phyloP scores from a whole-genome alignment of 495 filamentous ascomycete species.

The Tuber umbilicatum region DNA sequence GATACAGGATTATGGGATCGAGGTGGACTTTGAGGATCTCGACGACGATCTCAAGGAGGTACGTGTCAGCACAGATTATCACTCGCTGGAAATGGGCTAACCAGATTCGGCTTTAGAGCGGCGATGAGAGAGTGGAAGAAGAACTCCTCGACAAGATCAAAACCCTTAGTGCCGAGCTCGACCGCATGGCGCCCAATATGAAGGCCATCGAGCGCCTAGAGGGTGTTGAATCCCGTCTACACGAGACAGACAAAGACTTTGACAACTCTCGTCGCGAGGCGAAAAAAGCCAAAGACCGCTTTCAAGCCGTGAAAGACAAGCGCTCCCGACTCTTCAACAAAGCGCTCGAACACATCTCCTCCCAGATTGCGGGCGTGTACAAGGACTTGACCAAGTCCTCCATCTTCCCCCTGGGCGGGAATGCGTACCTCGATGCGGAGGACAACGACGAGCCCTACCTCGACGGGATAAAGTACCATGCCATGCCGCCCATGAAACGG shows the following conservation, averaged over 20 bases:
- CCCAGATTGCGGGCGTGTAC: conserved; percentile 89
- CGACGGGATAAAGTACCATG: conserved; percentile 92
- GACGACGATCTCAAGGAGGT: conserved; percentile 79
- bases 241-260: conserved; percentile 80
- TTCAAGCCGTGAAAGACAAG: conserved; percentile 69
- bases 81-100: conserved; percentile 31
- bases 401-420: conserved; percentile 59
- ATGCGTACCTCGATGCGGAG: conserved; percentile 88
- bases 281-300: conserved; percentile 70
- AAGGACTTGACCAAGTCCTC: conserved; percentile 78
- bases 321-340: conserved; percentile 89
- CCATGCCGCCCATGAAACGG: conserved; percentile 96
- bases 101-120: conserved; percentile 47
- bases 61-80: conserved; percentile 41
- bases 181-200: conserved; percentile 92
- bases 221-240: conserved; percentile 72
- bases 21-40: conserved; percentile 78
- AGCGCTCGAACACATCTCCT: conserved; percentile 88
- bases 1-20: conserved; percentile 83
- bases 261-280: conserved; percentile 69
- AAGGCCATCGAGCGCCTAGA: conserved; percentile 89
- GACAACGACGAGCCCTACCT: conserved; percentile 85
- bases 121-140: conserved; percentile 68
- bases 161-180: conserved; percentile 66
- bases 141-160: conserved; percentile 70